Evolutionary conservation across 164 flowering plant species (phyloP), one percentile per base, ranked within the genome.

Genomic region (Dillenia turbinata): DNA sequence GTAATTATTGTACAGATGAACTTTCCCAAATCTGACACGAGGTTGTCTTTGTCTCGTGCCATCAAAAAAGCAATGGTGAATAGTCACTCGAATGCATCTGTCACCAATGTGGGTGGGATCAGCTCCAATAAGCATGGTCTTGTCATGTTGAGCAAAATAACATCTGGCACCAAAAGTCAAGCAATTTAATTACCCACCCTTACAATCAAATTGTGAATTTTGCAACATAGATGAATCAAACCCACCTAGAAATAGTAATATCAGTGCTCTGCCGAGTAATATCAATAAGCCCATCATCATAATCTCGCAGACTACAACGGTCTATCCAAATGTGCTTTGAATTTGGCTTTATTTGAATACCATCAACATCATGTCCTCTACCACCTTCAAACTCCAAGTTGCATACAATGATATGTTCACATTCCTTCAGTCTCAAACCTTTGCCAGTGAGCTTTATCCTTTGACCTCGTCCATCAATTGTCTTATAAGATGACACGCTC

Each of bases 311-410:
- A 70, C 91, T 86, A 71, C 98, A 89, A 12, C 96, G 83, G 54
- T 89, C 98, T 16, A 92, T 88, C 98, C 96, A 92, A 45, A 92
- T 89, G 68, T 87, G 92, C 73, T 70, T 83, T 44, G 95, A 86
- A 10, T 88, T 86, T 13, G 96, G 98, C 52, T 89, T 92, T 47
- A 89, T 92, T 62, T 92, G 96, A 69, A 89, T 92, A 15, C 75
- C 96, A 76, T 92, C 96, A 49, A 76, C 86, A 79, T 92, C 96
- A 57, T 67, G 83, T 49, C 98, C 98, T 63, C 82, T 80, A 12
- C 95, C 96, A 62, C 92, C 95, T 69, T 89, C 91, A 75, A 89
- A 82, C 80, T 85, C 87, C 57, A 92, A 71, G 67, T 87, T 89
- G 81, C 95, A 92, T 47, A 92, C 57, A 47, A 92, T 89, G 9